Conservation (phyloP, 805 yeast genomes). For the Ogataea ganodermae region DNA sequence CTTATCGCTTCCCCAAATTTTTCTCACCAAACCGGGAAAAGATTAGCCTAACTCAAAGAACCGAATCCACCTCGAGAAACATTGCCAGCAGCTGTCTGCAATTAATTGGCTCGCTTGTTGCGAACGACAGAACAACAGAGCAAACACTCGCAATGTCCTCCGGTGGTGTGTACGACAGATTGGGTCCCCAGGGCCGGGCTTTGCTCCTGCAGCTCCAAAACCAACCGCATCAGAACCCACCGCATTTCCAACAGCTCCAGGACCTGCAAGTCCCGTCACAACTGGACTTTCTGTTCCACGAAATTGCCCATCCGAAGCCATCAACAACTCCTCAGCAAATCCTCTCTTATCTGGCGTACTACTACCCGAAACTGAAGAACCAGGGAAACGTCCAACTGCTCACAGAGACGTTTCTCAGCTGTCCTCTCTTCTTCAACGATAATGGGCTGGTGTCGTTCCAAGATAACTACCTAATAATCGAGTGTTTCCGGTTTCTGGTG, state of each 20-base stretch:
- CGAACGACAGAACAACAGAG: no score
- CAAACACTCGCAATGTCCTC: not conserved
- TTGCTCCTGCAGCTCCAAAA: constrained; percentile 17
- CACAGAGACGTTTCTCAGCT: constrained; percentile 45
- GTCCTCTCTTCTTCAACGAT: constrained; percentile 39
- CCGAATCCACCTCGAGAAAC: no score
- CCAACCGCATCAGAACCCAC: not conserved
- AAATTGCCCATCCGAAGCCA: constrained; percentile 43
- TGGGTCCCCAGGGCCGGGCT: constrained; percentile 31
- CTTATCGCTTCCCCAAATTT: not conserved
- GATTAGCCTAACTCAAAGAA: not conserved
- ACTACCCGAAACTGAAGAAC: constrained; percentile 51
- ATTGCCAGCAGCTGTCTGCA: no score
- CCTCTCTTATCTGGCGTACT: constrained; percentile 51
- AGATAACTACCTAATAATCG: constrained; percentile 43
- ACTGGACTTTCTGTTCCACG: constrained; percentile 48
- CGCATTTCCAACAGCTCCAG: not conserved
- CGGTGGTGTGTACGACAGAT: constrained; percentile 11
- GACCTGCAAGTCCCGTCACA: constrained; percentile 35
- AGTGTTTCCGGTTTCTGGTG: constrained; percentile 47
- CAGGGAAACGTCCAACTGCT: constrained; percentile 47
- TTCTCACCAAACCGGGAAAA: not conserved
- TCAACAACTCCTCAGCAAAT: constrained; percentile 31
- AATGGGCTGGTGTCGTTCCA: constrained; percentile 29
- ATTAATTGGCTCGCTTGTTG: no score